Conservation (phyloP, 495 filamentous ascomycete genomes). For the Glonium stellatum region DNA sequence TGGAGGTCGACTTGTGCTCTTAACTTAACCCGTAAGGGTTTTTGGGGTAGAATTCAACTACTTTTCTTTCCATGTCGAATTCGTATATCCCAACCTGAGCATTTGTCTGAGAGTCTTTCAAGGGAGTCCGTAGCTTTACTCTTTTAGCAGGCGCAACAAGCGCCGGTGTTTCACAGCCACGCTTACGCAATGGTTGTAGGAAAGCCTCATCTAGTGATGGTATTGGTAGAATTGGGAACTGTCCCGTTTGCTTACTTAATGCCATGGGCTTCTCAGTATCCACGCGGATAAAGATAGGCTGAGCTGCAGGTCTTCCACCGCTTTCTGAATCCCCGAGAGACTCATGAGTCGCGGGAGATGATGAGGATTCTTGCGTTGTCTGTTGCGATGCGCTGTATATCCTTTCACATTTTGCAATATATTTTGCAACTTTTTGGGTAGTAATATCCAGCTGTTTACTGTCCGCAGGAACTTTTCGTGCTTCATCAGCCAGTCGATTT, state of each 20-base stretch:
- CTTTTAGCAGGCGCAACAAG: background rate
- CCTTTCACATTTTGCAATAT: background rate
- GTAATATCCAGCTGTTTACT: conserved; percentile 9
- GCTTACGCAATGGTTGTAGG: background rate
- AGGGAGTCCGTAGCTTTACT: background rate
- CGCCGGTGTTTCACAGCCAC: background rate
- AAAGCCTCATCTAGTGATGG: background rate
- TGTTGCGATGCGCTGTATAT: background rate
- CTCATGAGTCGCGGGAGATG: background rate
- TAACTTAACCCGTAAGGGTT: too few relatives aligned
- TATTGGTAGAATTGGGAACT: background rate
- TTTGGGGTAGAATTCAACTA: too few relatives aligned
- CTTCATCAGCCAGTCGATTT: conserved; percentile 46
- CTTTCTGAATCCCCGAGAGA: background rate
- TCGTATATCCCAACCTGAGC: background rate
- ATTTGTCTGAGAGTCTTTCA: background rate
- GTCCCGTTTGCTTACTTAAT: background rate
- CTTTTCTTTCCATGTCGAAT: too few relatives aligned
- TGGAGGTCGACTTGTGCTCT: too few relatives aligned
- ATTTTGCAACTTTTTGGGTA: conserved; percentile 14
- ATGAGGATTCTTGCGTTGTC: background rate
- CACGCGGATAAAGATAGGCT: background rate
- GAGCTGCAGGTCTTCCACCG: background rate
- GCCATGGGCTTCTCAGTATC: background rate
- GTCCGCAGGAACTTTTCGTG: conserved; percentile 26